Evolutionary conservation across 2,329 filamentous ascomycete species (phyloP).

Genomic region (Bipolaris zeicola): DNA sequence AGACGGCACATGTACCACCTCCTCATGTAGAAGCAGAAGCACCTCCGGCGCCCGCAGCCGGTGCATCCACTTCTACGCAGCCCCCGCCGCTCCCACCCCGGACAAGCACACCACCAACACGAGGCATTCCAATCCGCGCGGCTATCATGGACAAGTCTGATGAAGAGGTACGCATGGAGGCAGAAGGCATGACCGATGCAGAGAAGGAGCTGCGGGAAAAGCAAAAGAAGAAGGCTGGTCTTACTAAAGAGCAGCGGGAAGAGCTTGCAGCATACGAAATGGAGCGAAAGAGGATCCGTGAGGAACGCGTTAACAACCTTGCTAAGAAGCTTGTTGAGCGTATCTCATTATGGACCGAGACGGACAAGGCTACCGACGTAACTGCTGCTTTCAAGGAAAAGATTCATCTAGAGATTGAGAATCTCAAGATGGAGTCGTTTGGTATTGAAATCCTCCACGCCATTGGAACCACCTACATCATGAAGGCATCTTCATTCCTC

Average conservation of each 20-base stretch:
- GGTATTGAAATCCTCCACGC: conserved; percentile 95
- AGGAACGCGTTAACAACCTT: conserved; percentile 87
- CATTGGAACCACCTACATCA: conserved; percentile 87
- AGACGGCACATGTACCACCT: conserved; percentile 41
- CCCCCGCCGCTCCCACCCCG: conserved; percentile 48
- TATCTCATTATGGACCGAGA: conserved; percentile 95
- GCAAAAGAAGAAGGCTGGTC: conserved; percentile 85
- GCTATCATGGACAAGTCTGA: conserved; percentile 89
- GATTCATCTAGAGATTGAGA: conserved; percentile 92
- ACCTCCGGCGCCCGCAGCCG: conserved; percentile 41
- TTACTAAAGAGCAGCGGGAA: conserved; percentile 91
- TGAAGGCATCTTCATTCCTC: conserved; percentile 84
- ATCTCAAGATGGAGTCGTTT: conserved; percentile 99
- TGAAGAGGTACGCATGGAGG: conserved; percentile 70
- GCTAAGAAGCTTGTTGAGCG: conserved; percentile 85
- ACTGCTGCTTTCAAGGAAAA: conserved; percentile 92
- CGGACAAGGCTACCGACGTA: conserved; percentile 84
- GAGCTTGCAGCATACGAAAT: conserved; percentile 86
- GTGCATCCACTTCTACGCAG: conserved; percentile 35
- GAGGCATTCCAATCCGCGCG: conserved; percentile 73
- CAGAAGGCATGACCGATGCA: conserved; percentile 70
- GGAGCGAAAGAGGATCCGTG: conserved; percentile 80
- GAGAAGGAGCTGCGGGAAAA: conserved; percentile 78
- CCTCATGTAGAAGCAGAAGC: conserved; percentile 46
- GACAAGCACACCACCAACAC: conserved; percentile 57